These are phyloP conservation scores for Nepenthes mirabilis DNA, from an alignment of 148 eudicot species.

Conservation along the genomic window DNA sequence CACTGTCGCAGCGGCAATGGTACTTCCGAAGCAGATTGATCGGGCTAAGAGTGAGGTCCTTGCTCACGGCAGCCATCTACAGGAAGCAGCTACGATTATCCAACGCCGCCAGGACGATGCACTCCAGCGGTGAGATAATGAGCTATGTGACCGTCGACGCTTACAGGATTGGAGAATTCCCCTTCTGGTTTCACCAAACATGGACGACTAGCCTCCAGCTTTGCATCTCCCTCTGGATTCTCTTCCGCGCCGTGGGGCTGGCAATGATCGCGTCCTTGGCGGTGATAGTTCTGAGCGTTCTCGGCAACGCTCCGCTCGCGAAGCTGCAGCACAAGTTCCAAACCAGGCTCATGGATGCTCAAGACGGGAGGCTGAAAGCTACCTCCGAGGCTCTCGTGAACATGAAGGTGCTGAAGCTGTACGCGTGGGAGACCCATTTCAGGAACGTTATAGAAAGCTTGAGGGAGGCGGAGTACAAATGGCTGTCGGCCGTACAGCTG, in stretches of 20 bases:
- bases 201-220: slow-evolving; percentile 81
- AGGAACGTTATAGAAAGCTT: slow-evolving; percentile 45
- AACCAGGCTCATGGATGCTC: slow-evolving; percentile 62
- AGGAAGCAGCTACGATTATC: slow-evolving; percentile 64
- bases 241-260: slow-evolving; percentile 53
- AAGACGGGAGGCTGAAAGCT: slow-evolving; percentile 66
- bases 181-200: slow-evolving; percentile 73
- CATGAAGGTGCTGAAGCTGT: slow-evolving; percentile 73
- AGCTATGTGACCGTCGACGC: slow-evolving; percentile 83
- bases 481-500: slow-evolving; percentile 56
- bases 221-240: slow-evolving; percentile 46
- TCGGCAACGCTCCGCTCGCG: slow-evolving; percentile 69
- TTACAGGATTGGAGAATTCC: slow-evolving; percentile 80
- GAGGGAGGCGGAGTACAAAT: slow-evolving; percentile 49
- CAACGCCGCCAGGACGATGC: slow-evolving; percentile 53
- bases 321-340: slow-evolving; percentile 70
- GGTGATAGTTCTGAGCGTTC: slow-evolving; percentile 54
- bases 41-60: slow-evolving; percentile 65
- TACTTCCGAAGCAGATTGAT: slow-evolving; percentile 50
- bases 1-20: slow-evolving; percentile 89
- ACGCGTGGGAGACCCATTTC: slow-evolving; percentile 89
- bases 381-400: slow-evolving; percentile 67
- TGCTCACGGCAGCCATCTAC: slow-evolving; percentile 73
- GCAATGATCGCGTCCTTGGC: slow-evolving; percentile 65
- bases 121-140: slow-evolving; percentile 80